phyloP scores from a whole-genome alignment of 2,329 filamentous ascomycete species.

The Rugonectria rugulosa region DNA sequence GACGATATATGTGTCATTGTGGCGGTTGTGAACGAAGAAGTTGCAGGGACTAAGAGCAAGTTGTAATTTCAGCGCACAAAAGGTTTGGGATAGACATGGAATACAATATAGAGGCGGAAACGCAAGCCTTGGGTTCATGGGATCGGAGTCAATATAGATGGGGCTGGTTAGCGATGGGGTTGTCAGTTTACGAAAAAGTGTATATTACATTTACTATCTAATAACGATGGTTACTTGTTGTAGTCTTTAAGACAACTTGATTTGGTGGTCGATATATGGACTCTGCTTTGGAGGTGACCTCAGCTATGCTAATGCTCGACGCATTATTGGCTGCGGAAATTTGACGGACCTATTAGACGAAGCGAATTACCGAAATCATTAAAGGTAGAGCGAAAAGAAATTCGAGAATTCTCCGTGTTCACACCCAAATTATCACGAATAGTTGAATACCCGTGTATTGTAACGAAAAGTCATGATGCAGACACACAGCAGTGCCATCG shows the following conservation, averaged over 20 bases:
- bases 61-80: conserved; percentile 38
- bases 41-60: conserved; percentile 42
- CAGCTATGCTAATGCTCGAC: neutral
- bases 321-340: neutral
- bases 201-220: too few species aligned
- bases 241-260: too few species aligned
- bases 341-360: neutral
- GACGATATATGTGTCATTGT: conserved; percentile 94
- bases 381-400: neutral
- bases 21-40: conserved; percentile 75
- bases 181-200: conserved; percentile 28
- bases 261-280: too few species aligned
- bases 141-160: conserved; percentile 37
- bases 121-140: conserved; percentile 37
- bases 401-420: neutral
- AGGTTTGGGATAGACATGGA: conserved; percentile 35
- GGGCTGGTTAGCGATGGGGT: conserved; percentile 20
- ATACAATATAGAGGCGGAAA: conserved; percentile 37
- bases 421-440: neutral
- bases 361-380: neutral
- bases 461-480: neutral
- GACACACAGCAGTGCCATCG: too few species aligned
- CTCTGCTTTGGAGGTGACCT: too few species aligned
- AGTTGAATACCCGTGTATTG: neutral
- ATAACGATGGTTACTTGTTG: conserved; percentile 26